These are phyloP conservation scores for Leptographium lundbergii DNA, from an alignment of 2,329 filamentous ascomycete species.

Conservation along the genomic window DNA sequence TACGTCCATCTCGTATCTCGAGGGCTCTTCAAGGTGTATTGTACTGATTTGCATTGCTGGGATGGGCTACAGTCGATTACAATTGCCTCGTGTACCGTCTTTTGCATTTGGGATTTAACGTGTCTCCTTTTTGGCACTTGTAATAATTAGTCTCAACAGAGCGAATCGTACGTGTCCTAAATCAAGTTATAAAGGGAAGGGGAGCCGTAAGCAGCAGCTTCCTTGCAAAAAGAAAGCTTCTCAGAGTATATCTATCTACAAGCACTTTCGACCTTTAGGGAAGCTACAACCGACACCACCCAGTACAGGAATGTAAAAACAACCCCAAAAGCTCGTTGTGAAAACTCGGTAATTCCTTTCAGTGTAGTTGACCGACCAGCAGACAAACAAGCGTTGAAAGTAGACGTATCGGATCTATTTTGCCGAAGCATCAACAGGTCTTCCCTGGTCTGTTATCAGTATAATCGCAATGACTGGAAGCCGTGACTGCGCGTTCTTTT, in stretches of 20 bases:
- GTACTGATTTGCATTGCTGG: neutral
- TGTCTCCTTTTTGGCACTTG: neutral
- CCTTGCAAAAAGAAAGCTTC: neutral
- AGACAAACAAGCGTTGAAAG: neutral
- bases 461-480: neutral
- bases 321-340: neutral
- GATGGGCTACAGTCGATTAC: neutral
- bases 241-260: neutral
- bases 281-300: neutral
- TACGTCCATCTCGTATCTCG: neutral
- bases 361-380: neutral
- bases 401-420: neutral
- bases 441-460: too few species aligned
- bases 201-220: neutral
- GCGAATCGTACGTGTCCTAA: neutral
- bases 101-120: neutral
- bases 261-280: neutral
- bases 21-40: neutral
- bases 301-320: too few species aligned
- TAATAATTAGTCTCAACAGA: neutral
- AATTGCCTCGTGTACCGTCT: neutral
- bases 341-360: neutral
- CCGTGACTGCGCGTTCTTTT: neutral
- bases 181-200: neutral
- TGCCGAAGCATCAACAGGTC: neutral